Percentiles rank a stretch among this genome's conserved stretches.
phyloP scores from a whole-genome alignment of 2,329 filamentous ascomycete genomes.

The Hymenoscyphus repandus region DNA sequence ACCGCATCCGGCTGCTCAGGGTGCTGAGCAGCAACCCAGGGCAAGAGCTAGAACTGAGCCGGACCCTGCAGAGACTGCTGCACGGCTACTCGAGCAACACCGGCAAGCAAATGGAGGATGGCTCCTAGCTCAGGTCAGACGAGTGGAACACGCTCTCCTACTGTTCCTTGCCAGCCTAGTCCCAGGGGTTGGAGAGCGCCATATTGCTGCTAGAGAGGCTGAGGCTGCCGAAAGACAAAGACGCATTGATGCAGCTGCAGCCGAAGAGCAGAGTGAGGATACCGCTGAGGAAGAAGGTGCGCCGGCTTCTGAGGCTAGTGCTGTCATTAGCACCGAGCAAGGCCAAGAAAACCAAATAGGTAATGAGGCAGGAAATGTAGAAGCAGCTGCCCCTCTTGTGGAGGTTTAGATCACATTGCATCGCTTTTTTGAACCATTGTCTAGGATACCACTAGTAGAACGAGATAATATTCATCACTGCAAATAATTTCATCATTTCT shows the following conservation, averaged over 20 bases:
- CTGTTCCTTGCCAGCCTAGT: slow-evolving; percentile 63
- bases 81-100: slow-evolving; percentile 46
- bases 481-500: too few species aligned
- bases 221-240: slow-evolving; percentile 27
- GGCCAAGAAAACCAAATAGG: not conserved
- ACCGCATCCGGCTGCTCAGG: slow-evolving; percentile 23
- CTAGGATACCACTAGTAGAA: too few species aligned
- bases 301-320: not conserved
- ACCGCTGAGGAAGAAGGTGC: too few species aligned
- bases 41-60: slow-evolving; percentile 26
- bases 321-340: not conserved
- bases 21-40: not conserved
- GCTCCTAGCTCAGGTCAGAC: slow-evolving; percentile 45
- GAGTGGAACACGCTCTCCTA: slow-evolving; percentile 54
- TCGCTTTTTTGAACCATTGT: too few species aligned
- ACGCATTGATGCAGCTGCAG: slow-evolving; percentile 18
- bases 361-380: not conserved
- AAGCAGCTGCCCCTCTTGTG: not conserved
- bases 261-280: slow-evolving; percentile 5
- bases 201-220: slow-evolving; percentile 42
- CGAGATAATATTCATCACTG: too few species aligned
- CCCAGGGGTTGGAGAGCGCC: slow-evolving; percentile 59
- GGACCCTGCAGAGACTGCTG: slow-evolving; percentile 48
- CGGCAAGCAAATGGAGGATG: slow-evolving; percentile 41
- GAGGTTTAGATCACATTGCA: not conserved